A percentile compares a stretch with the other conserved stretches of the same genome.
Conservation (phyloP, 164 flowering plant species). For the Aristolochia contorta region DNA sequence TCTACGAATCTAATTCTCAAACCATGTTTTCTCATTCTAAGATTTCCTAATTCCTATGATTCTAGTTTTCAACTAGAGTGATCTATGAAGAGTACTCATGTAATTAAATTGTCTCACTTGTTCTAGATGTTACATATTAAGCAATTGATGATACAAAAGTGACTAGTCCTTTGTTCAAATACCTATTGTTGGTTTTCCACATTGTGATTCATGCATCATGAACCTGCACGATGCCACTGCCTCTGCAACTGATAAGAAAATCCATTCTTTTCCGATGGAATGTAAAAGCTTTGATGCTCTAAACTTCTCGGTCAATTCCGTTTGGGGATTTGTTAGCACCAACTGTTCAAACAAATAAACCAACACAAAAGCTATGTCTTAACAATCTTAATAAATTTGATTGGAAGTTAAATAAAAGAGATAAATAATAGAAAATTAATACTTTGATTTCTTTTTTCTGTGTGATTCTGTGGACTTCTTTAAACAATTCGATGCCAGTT, state of each 20-base stretch:
- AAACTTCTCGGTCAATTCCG: conserved; percentile 62
- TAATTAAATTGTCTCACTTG: too few relatives aligned
- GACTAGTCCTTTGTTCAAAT: too few relatives aligned
- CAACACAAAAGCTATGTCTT: not conserved
- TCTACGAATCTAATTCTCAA: too few relatives aligned
- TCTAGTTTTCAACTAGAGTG: too few relatives aligned
- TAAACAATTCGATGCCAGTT: conserved; percentile 52
- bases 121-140: too few relatives aligned
- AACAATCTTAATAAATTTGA: too few relatives aligned
- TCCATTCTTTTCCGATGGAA: conserved; percentile 37
- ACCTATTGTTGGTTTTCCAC: too few relatives aligned
- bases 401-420: too few relatives aligned
- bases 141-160: too few relatives aligned
- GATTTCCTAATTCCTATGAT: too few relatives aligned
- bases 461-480: conserved; percentile 32
- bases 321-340: conserved; percentile 48
- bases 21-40: too few relatives aligned
- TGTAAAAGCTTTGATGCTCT: conserved; percentile 36
- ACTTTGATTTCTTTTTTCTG: conserved; percentile 45
- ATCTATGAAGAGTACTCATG: too few relatives aligned
- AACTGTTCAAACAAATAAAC: conserved; percentile 28
- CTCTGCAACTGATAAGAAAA: conserved; percentile 51
- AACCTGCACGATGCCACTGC: conserved; percentile 41
- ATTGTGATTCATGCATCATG: conserved; percentile 11
- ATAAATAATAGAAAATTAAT: not conserved